A percentile compares a stretch with the other conserved stretches of the same genome.
Evolutionary conservation across 176 grass and related monocot genomes (phyloP).

Genomic region (Cymbopogon citratus): DNA sequence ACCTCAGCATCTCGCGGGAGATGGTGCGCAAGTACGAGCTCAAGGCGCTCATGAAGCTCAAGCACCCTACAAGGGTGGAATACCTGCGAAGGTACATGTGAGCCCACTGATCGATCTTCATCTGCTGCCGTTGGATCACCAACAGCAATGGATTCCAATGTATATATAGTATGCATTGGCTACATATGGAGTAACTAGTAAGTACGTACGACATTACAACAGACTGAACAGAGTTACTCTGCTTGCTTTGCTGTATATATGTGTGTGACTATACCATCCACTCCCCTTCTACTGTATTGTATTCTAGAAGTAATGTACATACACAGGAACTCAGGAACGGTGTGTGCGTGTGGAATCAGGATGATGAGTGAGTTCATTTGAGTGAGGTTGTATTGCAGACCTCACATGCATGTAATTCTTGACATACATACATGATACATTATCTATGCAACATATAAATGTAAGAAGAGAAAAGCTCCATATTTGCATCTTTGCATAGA

Average conservation of each 20-base stretch:
- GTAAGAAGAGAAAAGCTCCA: neutral
- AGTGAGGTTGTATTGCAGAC: neutral
- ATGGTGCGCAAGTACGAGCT: constrained; percentile 93
- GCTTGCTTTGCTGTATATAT: neutral
- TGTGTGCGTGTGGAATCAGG: neutral
- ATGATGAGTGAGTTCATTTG: neutral
- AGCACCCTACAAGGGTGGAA: constrained; percentile 73
- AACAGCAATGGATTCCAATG: neutral
- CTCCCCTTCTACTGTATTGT: neutral
- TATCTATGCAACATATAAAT: neutral
- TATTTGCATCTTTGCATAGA: neutral
- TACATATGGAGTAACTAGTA: neutral
- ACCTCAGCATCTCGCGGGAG: constrained; percentile 81
- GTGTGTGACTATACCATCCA: neutral
- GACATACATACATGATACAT: neutral
- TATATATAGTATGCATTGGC: neutral
- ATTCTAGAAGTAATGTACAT: constrained; percentile 14
- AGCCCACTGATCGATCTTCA: neutral
- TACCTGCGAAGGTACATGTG: constrained; percentile 73
- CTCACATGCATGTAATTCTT: constrained; percentile 24
- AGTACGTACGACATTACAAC: neutral
- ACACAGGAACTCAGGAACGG: neutral
- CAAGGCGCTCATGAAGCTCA: constrained; percentile 97
- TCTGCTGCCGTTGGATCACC: neutral
- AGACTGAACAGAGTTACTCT: neutral